phyloP scores from a whole-genome alignment of 2,329 filamentous ascomycete genomes.

The Claviceps sp. region DNA sequence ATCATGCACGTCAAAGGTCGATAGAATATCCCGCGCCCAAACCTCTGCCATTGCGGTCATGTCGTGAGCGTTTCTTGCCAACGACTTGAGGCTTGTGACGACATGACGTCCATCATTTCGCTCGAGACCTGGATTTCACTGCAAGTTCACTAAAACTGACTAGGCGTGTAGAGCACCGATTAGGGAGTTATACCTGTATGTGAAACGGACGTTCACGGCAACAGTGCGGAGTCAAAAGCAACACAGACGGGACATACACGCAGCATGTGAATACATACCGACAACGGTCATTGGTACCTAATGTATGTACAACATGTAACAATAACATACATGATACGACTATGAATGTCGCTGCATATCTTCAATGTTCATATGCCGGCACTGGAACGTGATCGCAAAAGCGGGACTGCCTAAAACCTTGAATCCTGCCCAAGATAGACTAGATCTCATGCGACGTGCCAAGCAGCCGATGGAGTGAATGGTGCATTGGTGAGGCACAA shows the following conservation, averaged over 20 bases:
- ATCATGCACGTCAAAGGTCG: constrained; percentile 20
- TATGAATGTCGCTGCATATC: not conserved
- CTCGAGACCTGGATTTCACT: not conserved
- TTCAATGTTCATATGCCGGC: not conserved
- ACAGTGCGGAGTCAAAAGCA: no score
- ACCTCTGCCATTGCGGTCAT: not conserved
- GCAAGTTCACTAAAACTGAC: not conserved
- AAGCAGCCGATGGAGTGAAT: not conserved
- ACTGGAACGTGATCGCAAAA: not conserved
- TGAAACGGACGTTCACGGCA: not conserved
- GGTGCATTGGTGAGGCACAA: not conserved
- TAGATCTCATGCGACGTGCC: not conserved
- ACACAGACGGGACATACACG: no score
- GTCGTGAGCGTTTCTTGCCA: not conserved
- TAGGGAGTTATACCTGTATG: not conserved
- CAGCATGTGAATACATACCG: no score
- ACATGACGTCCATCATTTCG: not conserved
- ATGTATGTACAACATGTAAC: no score
- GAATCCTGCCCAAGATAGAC: not conserved
- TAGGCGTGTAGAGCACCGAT: not conserved
- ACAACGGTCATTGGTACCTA: no score
- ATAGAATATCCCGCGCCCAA: constrained; percentile 2
- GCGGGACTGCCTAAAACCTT: not conserved
- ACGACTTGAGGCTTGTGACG: not conserved
- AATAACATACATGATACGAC: not conserved